Base-by-base conservation (phyloP, 352 stramenopile species). In the Peronospora tabacina region DNA sequence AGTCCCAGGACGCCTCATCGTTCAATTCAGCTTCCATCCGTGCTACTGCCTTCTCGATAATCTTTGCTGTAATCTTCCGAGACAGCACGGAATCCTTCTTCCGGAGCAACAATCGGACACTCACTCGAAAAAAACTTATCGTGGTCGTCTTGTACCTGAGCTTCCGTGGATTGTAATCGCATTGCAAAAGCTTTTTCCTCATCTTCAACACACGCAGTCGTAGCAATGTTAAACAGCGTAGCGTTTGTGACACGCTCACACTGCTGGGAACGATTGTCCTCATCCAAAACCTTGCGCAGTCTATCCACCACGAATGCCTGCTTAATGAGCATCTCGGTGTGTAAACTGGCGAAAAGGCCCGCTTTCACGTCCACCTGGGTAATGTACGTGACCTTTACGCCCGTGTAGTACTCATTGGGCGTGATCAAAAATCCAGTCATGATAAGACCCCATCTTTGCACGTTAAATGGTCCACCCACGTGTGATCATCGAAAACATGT, bases 281-380 rank as follows among this genome's bases (percentile, higher is more conserved):
- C 69, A 16, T 87, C 72, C 10, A 85, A 62, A 22, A 65, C 72
- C 28, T 66, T 73, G 10, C 71, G 72, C 16, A 85, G 33, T 28
- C 66, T 72, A 32, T 85, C 74, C 35, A 85, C 70, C 22, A 86
- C 66, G 32, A 84, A 83, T 19, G 68, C 70, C 44, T 87, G 75
- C 64, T 85, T 87, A 33, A 80, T 62, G 37, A 87, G 82, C 55
- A 87, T 63, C 55, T 83, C 83, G n/a, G 68, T 72, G 51, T 87
- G 72, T 13, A 87, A 55, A 13, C 66, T 49, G 13, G 55, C 44
- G 0, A 68, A 72, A 19, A 85, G 82, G 24, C 72, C 72, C 16
- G 66, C 72, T 44, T 83, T 82, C 19, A 86, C 50, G 30, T 85
- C 72, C 24, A 70, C 68, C 52, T 87, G 84, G 47, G 75, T 72